Evolutionary conservation across 441 rosid genomes (phyloP).

Genomic region (Gossypium lobatum): DNA sequence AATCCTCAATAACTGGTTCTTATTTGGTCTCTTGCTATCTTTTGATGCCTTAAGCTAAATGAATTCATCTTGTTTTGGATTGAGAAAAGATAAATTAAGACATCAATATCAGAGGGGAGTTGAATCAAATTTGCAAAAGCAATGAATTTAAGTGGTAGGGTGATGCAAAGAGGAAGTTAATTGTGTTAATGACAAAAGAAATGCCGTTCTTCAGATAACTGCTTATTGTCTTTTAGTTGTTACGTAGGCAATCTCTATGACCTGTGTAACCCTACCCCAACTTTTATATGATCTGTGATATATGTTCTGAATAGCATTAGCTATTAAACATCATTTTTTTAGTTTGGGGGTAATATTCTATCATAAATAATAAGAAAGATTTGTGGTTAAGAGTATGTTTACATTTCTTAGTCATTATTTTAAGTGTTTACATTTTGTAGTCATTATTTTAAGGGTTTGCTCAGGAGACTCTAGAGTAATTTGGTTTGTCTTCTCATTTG

Average conservation of each 20-base stretch:
- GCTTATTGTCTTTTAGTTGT: background rate
- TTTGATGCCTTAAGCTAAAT: conserved; percentile 5
- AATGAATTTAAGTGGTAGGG: background rate
- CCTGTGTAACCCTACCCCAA: background rate
- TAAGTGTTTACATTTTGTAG: background rate
- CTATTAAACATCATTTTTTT: background rate
- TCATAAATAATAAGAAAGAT: background rate
- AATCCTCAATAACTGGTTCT: background rate
- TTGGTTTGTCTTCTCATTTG: background rate
- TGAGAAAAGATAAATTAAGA: background rate
- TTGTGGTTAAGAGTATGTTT: background rate
- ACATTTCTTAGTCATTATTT: background rate
- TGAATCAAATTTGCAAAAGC: conserved; percentile 7
- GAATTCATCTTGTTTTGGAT: background rate
- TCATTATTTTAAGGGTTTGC: background rate
- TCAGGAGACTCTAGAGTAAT: conserved; percentile 9
- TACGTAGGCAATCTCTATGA: background rate
- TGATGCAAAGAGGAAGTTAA: conserved; percentile 3
- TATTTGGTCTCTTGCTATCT: background rate
- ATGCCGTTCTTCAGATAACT: background rate
- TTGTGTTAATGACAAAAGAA: background rate
- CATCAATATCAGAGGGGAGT: background rate
- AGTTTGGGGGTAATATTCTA: background rate
- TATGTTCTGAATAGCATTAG: background rate
- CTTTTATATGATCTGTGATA: background rate